Percentiles rank a stretch among this genome's conserved stretches.
These are phyloP conservation scores for Colletotrichum lindemuthianum DNA, from an alignment of 2,329 filamentous ascomycete species.

Conservation along the genomic window DNA sequence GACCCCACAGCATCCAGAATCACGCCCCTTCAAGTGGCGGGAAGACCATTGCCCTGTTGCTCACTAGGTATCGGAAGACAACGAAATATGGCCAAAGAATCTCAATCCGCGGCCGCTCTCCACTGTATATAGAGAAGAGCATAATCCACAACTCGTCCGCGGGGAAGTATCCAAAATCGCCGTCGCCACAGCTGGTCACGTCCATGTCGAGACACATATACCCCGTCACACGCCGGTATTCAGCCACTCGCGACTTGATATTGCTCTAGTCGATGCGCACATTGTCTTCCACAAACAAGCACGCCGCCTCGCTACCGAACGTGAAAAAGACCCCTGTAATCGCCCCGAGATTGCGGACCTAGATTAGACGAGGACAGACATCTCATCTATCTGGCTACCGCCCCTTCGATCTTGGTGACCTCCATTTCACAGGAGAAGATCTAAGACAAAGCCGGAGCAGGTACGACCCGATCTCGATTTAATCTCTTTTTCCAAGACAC, in stretches of 20 bases:
- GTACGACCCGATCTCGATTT: conserved; percentile 27
- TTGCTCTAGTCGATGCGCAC: background rate
- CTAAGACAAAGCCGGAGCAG: conserved; percentile 13
- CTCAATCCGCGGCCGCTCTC: too few relatives aligned
- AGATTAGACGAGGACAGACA: conserved; percentile 11
- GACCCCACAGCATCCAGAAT: too few relatives aligned
- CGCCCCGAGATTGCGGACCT: background rate
- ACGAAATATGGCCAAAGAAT: too few relatives aligned
- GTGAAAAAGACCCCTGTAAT: background rate
- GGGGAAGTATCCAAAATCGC: too few relatives aligned
- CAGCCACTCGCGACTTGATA: conserved; percentile 1
- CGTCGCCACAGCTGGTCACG: too few relatives aligned
- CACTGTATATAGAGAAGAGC: too few relatives aligned
- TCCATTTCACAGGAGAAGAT: conserved; percentile 8
- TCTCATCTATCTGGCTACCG: conserved; percentile 12
- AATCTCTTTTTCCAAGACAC: conserved; percentile 4
- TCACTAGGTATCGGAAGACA: too few relatives aligned
- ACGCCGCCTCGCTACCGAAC: conserved; percentile 3
- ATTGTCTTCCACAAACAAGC: background rate
- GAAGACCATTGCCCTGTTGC: too few relatives aligned
- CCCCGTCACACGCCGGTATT: background rate
- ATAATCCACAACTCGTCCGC: too few relatives aligned
- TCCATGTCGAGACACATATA: too few relatives aligned
- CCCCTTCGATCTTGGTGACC: conserved; percentile 6
- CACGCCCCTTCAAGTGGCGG: too few relatives aligned